Conservation (phyloP, 495 filamentous ascomycete genomes). For the Terfezia claveryi region DNA sequence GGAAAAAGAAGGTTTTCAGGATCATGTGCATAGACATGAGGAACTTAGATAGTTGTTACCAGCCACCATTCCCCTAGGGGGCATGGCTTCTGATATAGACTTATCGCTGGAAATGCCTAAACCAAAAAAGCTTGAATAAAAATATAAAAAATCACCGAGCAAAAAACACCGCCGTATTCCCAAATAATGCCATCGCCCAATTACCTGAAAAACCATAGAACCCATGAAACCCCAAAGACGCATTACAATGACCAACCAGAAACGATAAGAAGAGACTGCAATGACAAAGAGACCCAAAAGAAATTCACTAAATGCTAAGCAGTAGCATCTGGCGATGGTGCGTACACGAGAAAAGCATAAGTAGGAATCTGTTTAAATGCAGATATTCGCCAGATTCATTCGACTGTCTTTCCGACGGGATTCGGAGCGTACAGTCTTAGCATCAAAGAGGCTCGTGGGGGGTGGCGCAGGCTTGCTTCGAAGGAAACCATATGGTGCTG, state of each 20-base stretch:
- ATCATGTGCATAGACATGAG: too few relatives aligned
- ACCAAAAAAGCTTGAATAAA: not conserved
- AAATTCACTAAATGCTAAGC: not conserved
- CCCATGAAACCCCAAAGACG: not conserved
- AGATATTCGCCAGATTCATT: not conserved
- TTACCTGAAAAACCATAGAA: not conserved
- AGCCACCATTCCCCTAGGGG: too few relatives aligned
- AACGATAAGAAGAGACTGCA: not conserved
- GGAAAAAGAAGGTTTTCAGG: too few relatives aligned
- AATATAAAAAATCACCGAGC: not conserved
- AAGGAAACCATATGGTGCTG: too few relatives aligned
- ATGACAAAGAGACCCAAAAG: not conserved
- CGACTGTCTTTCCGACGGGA: not conserved
- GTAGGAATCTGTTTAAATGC: not conserved
- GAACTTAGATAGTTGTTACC: too few relatives aligned
- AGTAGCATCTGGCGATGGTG: not conserved
- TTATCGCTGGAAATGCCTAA: not conserved
- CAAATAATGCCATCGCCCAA: not conserved
- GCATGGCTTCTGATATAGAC: too few relatives aligned
- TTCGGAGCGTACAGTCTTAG: not conserved
- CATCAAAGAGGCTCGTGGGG: not conserved
- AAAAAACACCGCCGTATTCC: not conserved
- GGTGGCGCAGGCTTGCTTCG: not conserved
- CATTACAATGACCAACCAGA: not conserved
- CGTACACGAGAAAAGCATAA: not conserved